Evolutionary conservation across 2,329 filamentous ascomycete species (phyloP), one percentile per base, ranked within the genome.

Genomic region (Magnaporthiopsis poae): DNA sequence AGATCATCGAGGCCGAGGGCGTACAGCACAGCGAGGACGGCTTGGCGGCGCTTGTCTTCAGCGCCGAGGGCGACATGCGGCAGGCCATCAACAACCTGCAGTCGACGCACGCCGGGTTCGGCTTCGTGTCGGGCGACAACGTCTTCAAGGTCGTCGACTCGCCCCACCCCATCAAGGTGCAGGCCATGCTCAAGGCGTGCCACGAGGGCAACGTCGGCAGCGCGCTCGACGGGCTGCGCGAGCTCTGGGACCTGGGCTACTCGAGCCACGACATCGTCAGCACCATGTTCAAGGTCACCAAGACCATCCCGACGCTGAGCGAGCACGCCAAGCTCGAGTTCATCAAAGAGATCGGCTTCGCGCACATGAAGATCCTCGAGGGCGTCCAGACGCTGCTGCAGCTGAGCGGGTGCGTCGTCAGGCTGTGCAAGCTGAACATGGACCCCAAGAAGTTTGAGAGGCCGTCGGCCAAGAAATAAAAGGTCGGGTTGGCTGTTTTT

Each of bases 61-160:
- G 90, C 69, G 95, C 95, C 8, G 95, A 99, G 77, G 95, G 95
- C 67, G 95, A 99, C 76, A 99, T 99, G 95, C 88, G 95, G 68
- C 95, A 99, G 79, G 95, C 95, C 52, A 96, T 99, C 82, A 99
- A 99, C 80, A 98, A 98, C 77, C 79, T 99, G 71, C 95, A 99
- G 77, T 96, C 91, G 71, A 98, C 95, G 0, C 87, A 84, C 77
- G 92, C 94, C 5, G 95, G 95, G 1, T 99, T 98, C 74, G 94
- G 93, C 0, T 96, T 99, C 73, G 91, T 99, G n/a, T 96, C 89
- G 66, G 93, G 93, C 21, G 94, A 98, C 78, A 98, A 98, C 74
- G 95, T 99, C 11, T 99, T 99, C 83, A 92, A 90, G 73, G 95
- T 99, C 11, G 95, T 99, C 65, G 95, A 99, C 77, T 93, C 90